A percentile compares a stretch with the other conserved stretches of the same genome.
phyloP scores from a whole-genome alignment of 208 protist genomes.

The Leishmania major region DNA sequence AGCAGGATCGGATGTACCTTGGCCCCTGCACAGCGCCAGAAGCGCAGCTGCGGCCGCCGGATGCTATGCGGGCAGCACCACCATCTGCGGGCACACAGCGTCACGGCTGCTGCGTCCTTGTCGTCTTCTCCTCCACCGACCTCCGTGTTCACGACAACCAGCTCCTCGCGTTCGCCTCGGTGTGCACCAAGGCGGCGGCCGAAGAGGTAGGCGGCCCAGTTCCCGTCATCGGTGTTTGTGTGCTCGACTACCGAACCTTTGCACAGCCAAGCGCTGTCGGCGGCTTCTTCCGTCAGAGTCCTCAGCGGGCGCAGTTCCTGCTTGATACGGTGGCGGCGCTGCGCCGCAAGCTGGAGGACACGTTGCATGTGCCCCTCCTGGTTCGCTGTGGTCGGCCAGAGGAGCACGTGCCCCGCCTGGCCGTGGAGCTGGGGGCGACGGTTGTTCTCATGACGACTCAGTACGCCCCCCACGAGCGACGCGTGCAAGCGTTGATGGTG shows the following conservation, averaged over 20 bases:
- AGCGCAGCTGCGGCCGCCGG: slow-evolving; percentile 27
- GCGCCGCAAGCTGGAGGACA: slow-evolving; percentile 57
- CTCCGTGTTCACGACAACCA: slow-evolving; percentile 90
- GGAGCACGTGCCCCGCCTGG: slow-evolving; percentile 82
- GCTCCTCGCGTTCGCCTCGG: slow-evolving; percentile 71
- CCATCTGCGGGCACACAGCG: not conserved
- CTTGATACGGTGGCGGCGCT: slow-evolving; percentile 73
- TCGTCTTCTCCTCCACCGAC: slow-evolving; percentile 83
- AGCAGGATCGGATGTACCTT: slow-evolving; percentile 75
- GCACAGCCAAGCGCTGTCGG: slow-evolving; percentile 81
- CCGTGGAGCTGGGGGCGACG: slow-evolving; percentile 68
- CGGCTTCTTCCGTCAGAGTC: slow-evolving; percentile 85
- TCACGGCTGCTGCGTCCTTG: slow-evolving; percentile 52
- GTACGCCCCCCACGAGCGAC: slow-evolving; percentile 82
- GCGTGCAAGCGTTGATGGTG: slow-evolving; percentile 69
- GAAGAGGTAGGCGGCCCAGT: slow-evolving; percentile 24
- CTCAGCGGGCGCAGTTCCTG: slow-evolving; percentile 77
- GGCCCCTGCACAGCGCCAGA: slow-evolving; percentile 42
- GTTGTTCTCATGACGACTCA: slow-evolving; percentile 89
- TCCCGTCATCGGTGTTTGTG: slow-evolving; percentile 71
- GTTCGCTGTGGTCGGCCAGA: slow-evolving; percentile 82
- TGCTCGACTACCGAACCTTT: slow-evolving; percentile 87
- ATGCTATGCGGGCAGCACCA: not conserved
- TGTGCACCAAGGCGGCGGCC: slow-evolving; percentile 41
- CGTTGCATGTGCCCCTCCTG: slow-evolving; percentile 69